Evolutionary conservation across 441 rosid genomes (phyloP).

Genomic region (Gossypium trilobum): DNA sequence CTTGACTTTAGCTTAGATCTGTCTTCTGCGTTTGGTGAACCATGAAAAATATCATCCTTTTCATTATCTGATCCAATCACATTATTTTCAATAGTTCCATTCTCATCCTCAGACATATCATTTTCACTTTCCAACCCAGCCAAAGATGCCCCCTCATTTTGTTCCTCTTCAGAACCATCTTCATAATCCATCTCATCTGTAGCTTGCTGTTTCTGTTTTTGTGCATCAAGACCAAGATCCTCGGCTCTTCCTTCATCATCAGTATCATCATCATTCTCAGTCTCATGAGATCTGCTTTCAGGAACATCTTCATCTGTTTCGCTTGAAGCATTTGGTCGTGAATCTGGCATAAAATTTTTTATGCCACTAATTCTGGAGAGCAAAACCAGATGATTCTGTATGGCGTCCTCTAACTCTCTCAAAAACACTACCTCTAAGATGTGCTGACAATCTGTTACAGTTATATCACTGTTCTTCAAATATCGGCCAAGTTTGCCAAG

Average conservation of each 20-base stretch:
- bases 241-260: slow-evolving; percentile 50
- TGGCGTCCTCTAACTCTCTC: slow-evolving; percentile 87
- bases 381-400: slow-evolving; percentile 58
- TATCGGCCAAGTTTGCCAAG: slow-evolving; percentile 54
- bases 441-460: slow-evolving; percentile 57
- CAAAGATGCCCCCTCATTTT: slow-evolving; percentile 31
- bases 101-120: slow-evolving; percentile 42
- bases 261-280: slow-evolving; percentile 32
- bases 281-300: slow-evolving; percentile 27
- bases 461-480: slow-evolving; percentile 38
- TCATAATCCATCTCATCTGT: slow-evolving; percentile 82
- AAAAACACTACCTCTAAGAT: slow-evolving; percentile 42
- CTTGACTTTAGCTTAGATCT: slow-evolving; percentile 23
- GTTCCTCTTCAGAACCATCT: slow-evolving; percentile 51
- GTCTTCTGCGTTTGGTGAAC: slow-evolving; percentile 15
- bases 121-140: slow-evolving; percentile 47
- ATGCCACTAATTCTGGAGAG: slow-evolving; percentile 73
- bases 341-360: slow-evolving; percentile 31
- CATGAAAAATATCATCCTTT: slow-evolving; percentile 20
- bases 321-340: slow-evolving; percentile 31
- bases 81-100: slow-evolving; percentile 32
- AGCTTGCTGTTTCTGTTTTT: slow-evolving; percentile 48
- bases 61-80: slow-evolving; percentile 18
- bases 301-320: slow-evolving; percentile 47
- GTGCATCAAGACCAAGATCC: slow-evolving; percentile 83